Base-by-base conservation (phyloP, 2,329 filamentous ascomycete genomes). In the Cladophialophora exuberans region DNA sequence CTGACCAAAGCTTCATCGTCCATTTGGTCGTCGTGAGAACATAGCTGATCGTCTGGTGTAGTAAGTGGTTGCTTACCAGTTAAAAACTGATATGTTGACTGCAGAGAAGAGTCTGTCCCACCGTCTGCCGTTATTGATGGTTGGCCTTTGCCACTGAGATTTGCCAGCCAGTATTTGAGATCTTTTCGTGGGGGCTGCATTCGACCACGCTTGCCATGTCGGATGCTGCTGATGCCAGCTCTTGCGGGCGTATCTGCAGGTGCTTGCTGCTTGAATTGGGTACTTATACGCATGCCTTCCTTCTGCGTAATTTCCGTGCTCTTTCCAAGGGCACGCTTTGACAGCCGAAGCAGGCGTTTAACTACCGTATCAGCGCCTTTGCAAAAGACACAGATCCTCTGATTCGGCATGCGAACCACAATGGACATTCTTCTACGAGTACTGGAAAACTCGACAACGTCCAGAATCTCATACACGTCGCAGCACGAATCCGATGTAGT, bases 341-440 rank as follows among this genome's bases (percentile, higher is more conserved):
- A 83, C 48, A 87, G 77, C 66, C 83, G 86, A 6, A 96, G 76
- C 0, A 89, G 83, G 30, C 87, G 82, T 70, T 90, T 83, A 46
- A 96, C 81, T 6, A 87, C 82, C 20, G 87, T 91, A 70, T 96
- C 90, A 1, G 90, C 90, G 5, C 90, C 90, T 71, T 96, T 96
- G 74, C 86, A 91, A 66, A 95, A 85, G 15, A 96, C 76, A 66
- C 89, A 93, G 44, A 94, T 84, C 7, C 83, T 83, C 5, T 84
- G 82, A 65, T 94, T 88, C 0, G 91, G 90, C 78, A 93, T 90
- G 30, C 89, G 86, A 3, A 95, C 81, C 39, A 95, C 76, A 55
- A 94, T 88, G 0, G 89, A 92, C 90, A 96, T 96, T 47, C 90
- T 81, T 73, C 96, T 96, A 28, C 90, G 83, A 68, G 87, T 85